Percentiles rank a stretch among this genome's conserved stretches.
Conservation (phyloP, 352 stramenopile species). For the Pythium rishiriense region DNA sequence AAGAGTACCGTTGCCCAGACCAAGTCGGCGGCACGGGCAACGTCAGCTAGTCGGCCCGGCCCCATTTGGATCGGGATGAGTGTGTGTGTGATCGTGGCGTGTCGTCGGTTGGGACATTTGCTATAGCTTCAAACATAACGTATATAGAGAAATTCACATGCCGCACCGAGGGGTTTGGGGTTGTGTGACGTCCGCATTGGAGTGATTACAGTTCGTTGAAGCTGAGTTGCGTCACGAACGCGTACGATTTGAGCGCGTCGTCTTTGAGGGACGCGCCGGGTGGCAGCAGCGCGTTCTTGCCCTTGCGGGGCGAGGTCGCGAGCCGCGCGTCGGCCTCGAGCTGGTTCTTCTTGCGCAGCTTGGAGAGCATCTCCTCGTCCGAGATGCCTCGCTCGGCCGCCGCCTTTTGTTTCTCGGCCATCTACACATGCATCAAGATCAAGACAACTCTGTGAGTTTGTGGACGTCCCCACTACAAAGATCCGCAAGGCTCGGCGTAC, state of each 20-base stretch:
- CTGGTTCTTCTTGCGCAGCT: constrained; percentile 75
- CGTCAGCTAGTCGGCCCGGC: constrained; percentile 49
- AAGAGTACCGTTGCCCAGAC: constrained; percentile 86
- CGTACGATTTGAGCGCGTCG: constrained; percentile 47
- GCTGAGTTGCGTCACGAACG: constrained; percentile 72
- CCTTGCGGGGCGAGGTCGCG: constrained; percentile 59
- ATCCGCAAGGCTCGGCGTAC: constrained; percentile 27
- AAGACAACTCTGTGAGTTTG: too few species aligned
- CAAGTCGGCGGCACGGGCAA: constrained; percentile 82
- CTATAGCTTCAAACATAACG: constrained; percentile 4
- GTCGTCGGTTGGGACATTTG: neutral
- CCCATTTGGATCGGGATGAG: too few species aligned
- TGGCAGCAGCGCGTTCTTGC: constrained; percentile 33
- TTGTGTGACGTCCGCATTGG: too few species aligned
- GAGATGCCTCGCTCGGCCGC: constrained; percentile 80
- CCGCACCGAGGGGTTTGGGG: too few species aligned
- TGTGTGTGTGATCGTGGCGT: neutral
- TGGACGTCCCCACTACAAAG: too few species aligned
- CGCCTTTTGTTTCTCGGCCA: constrained; percentile 74
- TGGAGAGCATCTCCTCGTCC: constrained; percentile 80
- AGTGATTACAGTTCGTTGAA: constrained; percentile 61
- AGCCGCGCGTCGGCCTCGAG: constrained; percentile 65
- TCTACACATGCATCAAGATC: constrained; percentile 31
- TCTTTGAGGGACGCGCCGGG: constrained; percentile 38
- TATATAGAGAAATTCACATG: constrained; percentile 15